Evolutionary conservation across 1,284 basidiomycete species (phyloP).

Genomic region (Athelia psychrophila): DNA sequence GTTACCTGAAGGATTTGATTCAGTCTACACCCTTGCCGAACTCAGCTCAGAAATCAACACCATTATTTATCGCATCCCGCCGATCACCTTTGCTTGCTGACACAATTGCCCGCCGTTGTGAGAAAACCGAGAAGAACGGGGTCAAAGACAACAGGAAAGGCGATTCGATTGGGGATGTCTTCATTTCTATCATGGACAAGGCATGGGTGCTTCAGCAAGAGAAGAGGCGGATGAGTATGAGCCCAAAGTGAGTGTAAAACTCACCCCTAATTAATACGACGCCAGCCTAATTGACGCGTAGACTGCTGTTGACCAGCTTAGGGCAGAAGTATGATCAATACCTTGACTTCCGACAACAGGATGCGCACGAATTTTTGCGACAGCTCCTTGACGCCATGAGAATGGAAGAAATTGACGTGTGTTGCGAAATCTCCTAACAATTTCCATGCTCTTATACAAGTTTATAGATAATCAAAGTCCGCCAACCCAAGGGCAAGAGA

Average conservation of each 20-base stretch:
- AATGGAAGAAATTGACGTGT: conserved; percentile 91
- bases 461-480: conserved; percentile 74
- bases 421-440: conserved; percentile 23
- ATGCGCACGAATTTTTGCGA: conserved; percentile 90
- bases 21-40: conserved; percentile 48
- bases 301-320: conserved; percentile 64
- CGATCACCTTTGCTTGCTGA: conserved; percentile 69
- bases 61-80: conserved; percentile 37
- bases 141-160: conserved; percentile 56
- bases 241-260: conserved; percentile 53
- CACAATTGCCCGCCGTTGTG: conserved; percentile 48
- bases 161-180: conserved; percentile 67
- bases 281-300: conserved; percentile 17
- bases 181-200: conserved; percentile 50
- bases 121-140: conserved; percentile 47
- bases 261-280: too few species aligned
- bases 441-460: conserved; percentile 7
- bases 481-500: conserved; percentile 35
- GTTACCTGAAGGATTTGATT: conserved; percentile 56
- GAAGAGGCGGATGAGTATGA: conserved; percentile 47
- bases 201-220: conserved; percentile 60
- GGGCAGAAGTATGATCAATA: conserved; percentile 92
- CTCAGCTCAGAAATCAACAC: conserved; percentile 34
- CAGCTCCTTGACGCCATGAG: conserved; percentile 91
- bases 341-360: conserved; percentile 88